Percentiles rank a stretch among this genome's conserved stretches.
Evolutionary conservation across 345 rosid species (phyloP).

Genomic region (Brassica incana): DNA sequence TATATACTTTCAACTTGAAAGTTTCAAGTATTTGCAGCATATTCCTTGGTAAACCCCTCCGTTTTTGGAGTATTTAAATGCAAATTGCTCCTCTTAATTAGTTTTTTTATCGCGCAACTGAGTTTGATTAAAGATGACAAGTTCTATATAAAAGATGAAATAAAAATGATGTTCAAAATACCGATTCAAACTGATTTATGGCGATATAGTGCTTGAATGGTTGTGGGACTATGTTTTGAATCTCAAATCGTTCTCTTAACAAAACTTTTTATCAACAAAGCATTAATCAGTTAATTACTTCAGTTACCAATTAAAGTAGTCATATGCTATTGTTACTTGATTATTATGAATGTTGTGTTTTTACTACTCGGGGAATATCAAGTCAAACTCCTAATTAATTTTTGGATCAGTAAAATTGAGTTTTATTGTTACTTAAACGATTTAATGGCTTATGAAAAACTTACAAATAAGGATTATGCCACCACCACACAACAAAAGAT

Average conservation of each 20-base stretch:
- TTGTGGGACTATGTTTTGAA: constrained; percentile 14
- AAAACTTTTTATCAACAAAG: constrained; percentile 3
- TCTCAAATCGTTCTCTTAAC: constrained; percentile 31
- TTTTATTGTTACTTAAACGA: too few species aligned
- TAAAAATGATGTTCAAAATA: background rate
- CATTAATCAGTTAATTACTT: background rate
- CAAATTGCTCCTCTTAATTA: background rate
- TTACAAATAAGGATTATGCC: too few species aligned
- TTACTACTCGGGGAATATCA: background rate
- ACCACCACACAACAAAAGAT: too few species aligned
- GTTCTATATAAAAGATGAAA: background rate
- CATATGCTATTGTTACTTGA: background rate
- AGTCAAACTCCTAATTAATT: background rate
- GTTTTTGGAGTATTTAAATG: background rate
- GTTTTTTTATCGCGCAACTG: background rate
- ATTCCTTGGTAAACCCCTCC: background rate
- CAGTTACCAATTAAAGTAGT: background rate
- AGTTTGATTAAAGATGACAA: background rate
- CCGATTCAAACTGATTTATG: background rate
- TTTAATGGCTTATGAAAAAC: too few species aligned
- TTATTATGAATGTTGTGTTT: background rate
- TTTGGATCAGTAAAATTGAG: too few species aligned
- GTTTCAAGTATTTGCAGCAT: constrained; percentile 6
- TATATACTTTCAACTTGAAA: background rate
- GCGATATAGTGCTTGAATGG: background rate